A percentile compares a stretch with the other conserved stretches of the same genome.
phyloP scores from a whole-genome alignment of 148 eudicot species.

The Dianthus caryophyllus region DNA sequence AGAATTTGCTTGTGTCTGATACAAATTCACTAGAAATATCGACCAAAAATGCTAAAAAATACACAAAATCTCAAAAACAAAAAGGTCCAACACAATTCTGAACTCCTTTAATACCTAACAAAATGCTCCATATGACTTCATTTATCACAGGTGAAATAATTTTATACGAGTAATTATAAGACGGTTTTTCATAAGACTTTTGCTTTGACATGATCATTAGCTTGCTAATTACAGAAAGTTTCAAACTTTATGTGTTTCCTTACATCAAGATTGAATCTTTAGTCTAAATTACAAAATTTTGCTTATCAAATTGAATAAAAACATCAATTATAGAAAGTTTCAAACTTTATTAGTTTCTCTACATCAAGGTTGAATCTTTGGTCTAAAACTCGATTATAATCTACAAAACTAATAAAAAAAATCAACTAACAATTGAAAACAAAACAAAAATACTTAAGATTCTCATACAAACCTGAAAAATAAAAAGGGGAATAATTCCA shows the following conservation, averaged over 20 bases:
- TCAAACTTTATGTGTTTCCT: not conserved
- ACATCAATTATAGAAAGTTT: not conserved
- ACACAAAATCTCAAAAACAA: no score
- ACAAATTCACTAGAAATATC: no score
- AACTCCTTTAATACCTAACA: no score
- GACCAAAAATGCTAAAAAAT: no score
- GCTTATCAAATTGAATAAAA: not conserved
- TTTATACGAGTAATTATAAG: no score
- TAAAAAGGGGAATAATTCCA: constrained; percentile 3
- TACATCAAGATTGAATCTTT: not conserved
- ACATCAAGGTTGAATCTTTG: not conserved
- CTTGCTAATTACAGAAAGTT: not conserved
- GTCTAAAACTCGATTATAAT: not conserved
- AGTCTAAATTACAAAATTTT: not conserved
- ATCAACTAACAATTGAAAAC: not conserved
- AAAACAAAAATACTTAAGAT: constrained; percentile 5
- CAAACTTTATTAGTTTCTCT: constrained; percentile 1
- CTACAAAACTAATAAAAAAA: not conserved
- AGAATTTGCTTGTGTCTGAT: no score
- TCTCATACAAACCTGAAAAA: constrained; percentile 22
- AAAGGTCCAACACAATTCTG: no score
- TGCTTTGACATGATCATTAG: not conserved
- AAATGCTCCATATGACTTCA: no score
- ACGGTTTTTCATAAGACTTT: no score
- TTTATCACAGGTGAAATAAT: no score